These are phyloP conservation scores for Trichoderma sp. DNA, from an alignment of 2,329 filamentous ascomycete species.

Conservation along the genomic window DNA sequence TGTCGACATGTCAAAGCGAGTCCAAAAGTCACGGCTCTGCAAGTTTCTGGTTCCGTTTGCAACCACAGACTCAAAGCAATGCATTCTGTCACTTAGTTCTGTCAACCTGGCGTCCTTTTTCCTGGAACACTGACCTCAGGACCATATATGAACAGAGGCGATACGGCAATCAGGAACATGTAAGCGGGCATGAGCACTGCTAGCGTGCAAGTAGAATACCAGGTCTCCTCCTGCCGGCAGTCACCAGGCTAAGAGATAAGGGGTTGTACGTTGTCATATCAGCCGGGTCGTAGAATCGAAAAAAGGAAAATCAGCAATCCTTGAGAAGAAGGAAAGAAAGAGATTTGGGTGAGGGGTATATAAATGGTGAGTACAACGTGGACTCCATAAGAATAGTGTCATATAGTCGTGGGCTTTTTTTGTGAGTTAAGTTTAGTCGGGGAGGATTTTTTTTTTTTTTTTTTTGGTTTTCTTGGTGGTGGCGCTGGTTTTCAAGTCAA, in stretches of 20 bases:
- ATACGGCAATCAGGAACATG: conserved; percentile 20
- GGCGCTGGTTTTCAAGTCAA: conserved; percentile 40
- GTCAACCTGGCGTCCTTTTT: conserved; percentile 6
- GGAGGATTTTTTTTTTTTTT: neutral
- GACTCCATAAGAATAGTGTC: conserved; percentile 34
- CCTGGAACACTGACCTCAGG: conserved; percentile 19
- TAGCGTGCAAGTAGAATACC: conserved; percentile 3
- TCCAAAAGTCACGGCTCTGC: conserved; percentile 25
- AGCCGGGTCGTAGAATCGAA: conserved; percentile 25
- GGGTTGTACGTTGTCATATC: conserved; percentile 31
- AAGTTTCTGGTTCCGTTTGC: conserved; percentile 10
- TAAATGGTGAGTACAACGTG: conserved; percentile 38
- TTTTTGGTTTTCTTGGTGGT: conserved; percentile 24
- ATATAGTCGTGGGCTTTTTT: conserved; percentile 31
- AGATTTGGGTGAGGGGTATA: conserved; percentile 15
- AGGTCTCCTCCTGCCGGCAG: conserved; percentile 10
- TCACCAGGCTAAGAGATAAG: conserved; percentile 10
- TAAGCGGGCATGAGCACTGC: conserved; percentile 11
- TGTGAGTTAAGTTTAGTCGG: conserved; percentile 25
- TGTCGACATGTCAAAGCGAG: conserved; percentile 22
- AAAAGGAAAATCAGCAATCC: conserved; percentile 27
- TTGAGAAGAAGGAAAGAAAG: conserved; percentile 29
- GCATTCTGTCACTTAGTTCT: conserved; percentile 15
- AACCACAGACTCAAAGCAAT: conserved; percentile 10
- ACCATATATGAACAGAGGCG: conserved; percentile 4